Evolutionary conservation across 106 monocot species (phyloP).

Genomic region (Gastrodia elata): DNA sequence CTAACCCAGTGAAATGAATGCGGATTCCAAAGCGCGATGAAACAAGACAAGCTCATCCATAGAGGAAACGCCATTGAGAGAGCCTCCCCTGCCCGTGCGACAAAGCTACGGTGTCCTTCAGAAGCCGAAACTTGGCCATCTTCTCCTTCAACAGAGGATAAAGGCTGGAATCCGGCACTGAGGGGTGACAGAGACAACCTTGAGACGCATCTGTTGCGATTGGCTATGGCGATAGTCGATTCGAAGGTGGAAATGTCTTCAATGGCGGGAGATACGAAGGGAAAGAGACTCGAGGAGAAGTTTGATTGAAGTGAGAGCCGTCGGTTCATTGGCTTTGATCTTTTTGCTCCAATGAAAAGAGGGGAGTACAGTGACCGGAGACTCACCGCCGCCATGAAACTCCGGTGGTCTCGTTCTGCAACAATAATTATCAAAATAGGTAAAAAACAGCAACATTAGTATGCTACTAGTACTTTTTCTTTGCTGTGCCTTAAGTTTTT

Average conservation of each 20-base stretch:
- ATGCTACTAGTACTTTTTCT: too few relatives aligned
- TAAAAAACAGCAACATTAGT: too few relatives aligned
- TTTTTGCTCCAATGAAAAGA: neutral
- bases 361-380: neutral
- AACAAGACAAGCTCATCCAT: constrained; percentile 65
- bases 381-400: neutral
- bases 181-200: neutral
- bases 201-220: neutral
- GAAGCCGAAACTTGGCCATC: neutral
- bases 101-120: neutral
- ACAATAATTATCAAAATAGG: too few relatives aligned
- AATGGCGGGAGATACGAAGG: neutral
- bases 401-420: too few relatives aligned
- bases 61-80: constrained; percentile 73
- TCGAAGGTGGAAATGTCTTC: neutral
- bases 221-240: neutral
- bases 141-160: neutral
- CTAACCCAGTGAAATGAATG: constrained; percentile 49
- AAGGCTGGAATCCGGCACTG: neutral
- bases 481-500: too few relatives aligned
- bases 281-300: constrained; percentile 1
- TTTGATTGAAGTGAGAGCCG: neutral
- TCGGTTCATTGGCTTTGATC: neutral
- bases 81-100: constrained; percentile 45
- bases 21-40: constrained; percentile 49